phyloP scores from a whole-genome alignment of 352 stramenopile species.

The Achlya hypogyna region DNA sequence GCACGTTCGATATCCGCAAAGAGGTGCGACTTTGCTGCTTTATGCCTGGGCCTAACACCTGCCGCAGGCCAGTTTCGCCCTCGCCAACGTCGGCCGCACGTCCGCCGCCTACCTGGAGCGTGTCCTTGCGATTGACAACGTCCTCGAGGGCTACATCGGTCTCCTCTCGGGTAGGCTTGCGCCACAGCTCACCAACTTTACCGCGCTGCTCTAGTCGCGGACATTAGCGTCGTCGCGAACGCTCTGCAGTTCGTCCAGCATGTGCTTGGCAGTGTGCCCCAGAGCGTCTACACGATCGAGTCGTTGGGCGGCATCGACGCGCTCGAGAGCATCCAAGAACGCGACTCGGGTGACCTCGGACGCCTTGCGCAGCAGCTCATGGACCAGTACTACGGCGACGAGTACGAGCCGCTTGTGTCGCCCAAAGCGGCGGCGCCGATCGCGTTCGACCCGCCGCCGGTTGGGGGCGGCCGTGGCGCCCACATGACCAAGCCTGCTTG shows the following conservation, averaged over 20 bases:
- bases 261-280: conserved; percentile 50
- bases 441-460: conserved; percentile 12
- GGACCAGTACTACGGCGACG: conserved; percentile 80
- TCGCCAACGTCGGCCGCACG: conserved; percentile 67
- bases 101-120: conserved; percentile 36
- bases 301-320: conserved; percentile 61
- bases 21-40: conserved; percentile 28
- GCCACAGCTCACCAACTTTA: neutral
- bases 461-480: conserved; percentile 42
- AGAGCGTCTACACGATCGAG: conserved; percentile 49
- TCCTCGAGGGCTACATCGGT: conserved; percentile 47
- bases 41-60: neutral
- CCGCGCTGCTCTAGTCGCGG: conserved; percentile 26
- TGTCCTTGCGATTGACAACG: conserved; percentile 40
- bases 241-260: conserved; percentile 71
- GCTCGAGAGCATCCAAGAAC: conserved; percentile 68
- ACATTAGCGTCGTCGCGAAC: conserved; percentile 64
- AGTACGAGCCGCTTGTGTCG: conserved; percentile 59
- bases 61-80: conserved; percentile 35
- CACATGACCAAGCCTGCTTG: conserved; percentile 64
- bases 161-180: conserved; percentile 25
- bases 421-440: conserved; percentile 28
- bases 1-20: conserved; percentile 55
- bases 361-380: conserved; percentile 58
- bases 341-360: conserved; percentile 46